Conservation (phyloP, 139 green algal genomes). For the Diplosphaera chodatii region DNA sequence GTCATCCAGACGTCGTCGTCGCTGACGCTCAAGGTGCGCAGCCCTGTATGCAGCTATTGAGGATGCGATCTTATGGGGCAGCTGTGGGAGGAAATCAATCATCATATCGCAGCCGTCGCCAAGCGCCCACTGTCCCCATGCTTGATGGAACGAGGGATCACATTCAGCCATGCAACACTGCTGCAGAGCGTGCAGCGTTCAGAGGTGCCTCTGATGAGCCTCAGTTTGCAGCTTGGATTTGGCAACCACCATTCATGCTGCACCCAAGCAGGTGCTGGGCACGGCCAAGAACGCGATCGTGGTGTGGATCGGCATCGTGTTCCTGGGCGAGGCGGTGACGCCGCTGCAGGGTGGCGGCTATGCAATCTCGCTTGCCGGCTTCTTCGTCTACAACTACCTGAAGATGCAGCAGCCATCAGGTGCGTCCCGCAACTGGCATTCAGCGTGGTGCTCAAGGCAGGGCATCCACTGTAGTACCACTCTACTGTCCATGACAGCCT, state of each 20-base stretch:
- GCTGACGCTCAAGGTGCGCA: conserved; percentile 71
- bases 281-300: conserved; percentile 83
- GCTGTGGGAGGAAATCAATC: too few relatives aligned
- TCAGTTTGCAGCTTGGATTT: too few relatives aligned
- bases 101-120: too few relatives aligned
- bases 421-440: not conserved
- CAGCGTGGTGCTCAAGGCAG: too few relatives aligned
- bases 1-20: conserved; percentile 74
- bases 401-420: conserved; percentile 45
- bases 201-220: too few relatives aligned
- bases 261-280: conserved; percentile 45
- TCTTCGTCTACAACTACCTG: conserved; percentile 66
- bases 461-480: not conserved
- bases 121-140: too few relatives aligned
- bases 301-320: conserved; percentile 63
- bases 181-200: too few relatives aligned
- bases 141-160: too few relatives aligned
- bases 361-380: conserved; percentile 46
- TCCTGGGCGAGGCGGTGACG: conserved; percentile 65
- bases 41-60: not conserved
- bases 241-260: too few relatives aligned
- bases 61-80: too few relatives aligned
- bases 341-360: conserved; percentile 55
- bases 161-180: too few relatives aligned
- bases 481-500: not conserved